A percentile compares a stretch with the other conserved stretches of the same genome.
These are phyloP conservation scores for Calonectria leucothoes DNA, from an alignment of 2,329 filamentous ascomycete species.

Conservation along the genomic window DNA sequence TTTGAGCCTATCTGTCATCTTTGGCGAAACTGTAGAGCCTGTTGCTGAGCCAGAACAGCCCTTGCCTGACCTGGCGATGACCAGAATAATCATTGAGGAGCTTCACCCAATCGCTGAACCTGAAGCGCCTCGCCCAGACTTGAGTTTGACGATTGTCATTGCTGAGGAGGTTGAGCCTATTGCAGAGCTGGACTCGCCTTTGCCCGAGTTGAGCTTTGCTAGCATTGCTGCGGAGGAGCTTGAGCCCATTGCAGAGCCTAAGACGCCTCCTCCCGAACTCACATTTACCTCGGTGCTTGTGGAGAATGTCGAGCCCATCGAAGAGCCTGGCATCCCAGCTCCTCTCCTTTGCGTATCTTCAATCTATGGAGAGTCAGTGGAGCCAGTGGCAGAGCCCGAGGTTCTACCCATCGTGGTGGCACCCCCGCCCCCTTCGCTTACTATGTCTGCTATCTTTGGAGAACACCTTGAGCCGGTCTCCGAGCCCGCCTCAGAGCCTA, in stretches of 20 bases:
- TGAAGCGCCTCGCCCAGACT: constrained; percentile 35
- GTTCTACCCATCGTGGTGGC: not conserved
- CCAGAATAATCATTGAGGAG: not conserved
- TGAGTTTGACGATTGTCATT: constrained; percentile 48
- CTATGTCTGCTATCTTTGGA: not conserved
- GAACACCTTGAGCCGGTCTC: constrained; percentile 33
- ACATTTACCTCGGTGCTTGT: constrained; percentile 7
- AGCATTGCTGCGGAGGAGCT: constrained; percentile 41
- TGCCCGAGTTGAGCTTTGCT: constrained; percentile 40
- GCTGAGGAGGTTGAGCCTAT: constrained; percentile 46
- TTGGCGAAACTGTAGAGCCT: constrained; percentile 39
- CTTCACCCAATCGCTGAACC: constrained; percentile 39
- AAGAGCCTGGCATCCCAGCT: constrained; percentile 6
- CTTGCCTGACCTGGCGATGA: not conserved
- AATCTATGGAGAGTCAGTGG: not conserved
- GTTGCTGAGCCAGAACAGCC: constrained; percentile 6
- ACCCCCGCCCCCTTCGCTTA: not conserved
- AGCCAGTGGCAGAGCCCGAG: constrained; percentile 36
- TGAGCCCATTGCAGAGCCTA: constrained; percentile 12
- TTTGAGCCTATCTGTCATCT: constrained; percentile 42
- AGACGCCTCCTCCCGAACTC: not conserved
- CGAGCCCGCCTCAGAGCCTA: not conserved
- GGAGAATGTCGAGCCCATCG: constrained; percentile 24
- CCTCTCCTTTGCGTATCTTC: not conserved
- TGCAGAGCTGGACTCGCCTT: constrained; percentile 37